phyloP scores from a whole-genome alignment of 2,329 filamentous ascomycete species.

The Aspergillus sp. region DNA sequence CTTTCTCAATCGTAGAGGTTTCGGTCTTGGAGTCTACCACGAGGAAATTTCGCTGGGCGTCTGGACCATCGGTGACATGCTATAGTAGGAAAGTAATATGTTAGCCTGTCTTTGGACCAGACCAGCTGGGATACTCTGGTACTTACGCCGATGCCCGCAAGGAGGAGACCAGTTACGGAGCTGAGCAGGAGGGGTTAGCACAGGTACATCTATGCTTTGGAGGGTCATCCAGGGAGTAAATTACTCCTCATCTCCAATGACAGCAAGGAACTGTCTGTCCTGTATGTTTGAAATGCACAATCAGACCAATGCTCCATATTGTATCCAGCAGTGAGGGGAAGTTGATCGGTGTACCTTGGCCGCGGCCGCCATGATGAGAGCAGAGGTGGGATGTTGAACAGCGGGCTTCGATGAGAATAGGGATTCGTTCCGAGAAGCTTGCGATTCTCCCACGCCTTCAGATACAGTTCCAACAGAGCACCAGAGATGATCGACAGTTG shows the following conservation, averaged over 20 bases:
- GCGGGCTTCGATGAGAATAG: too few species aligned
- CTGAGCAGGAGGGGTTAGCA: constrained; percentile 43
- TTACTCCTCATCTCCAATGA: constrained; percentile 88
- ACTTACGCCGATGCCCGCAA: constrained; percentile 89
- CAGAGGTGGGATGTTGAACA: not conserved
- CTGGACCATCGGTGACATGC: constrained; percentile 87
- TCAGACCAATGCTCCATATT: constrained; percentile 3
- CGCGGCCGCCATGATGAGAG: constrained; percentile 53
- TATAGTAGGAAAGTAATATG: constrained; percentile 30
- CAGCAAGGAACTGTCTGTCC: constrained; percentile 92
- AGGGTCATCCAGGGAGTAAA: not conserved
- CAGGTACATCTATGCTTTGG: too few species aligned
- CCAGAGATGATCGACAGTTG: not conserved
- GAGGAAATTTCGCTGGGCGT: constrained; percentile 94
- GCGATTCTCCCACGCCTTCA: too few species aligned
- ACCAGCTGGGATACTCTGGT: not conserved
- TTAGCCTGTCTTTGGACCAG: not conserved
- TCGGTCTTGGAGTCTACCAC: constrained; percentile 95
- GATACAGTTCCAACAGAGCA: too few species aligned
- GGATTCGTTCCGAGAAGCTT: too few species aligned
- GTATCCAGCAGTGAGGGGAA: constrained; percentile 4
- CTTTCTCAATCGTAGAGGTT: constrained; percentile 76
- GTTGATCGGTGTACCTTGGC: constrained; percentile 52
- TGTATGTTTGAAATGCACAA: constrained; percentile 40
- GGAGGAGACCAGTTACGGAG: constrained; percentile 89